Conservation (phyloP, 164 flowering plant species). For the Berberis vulgaris region DNA sequence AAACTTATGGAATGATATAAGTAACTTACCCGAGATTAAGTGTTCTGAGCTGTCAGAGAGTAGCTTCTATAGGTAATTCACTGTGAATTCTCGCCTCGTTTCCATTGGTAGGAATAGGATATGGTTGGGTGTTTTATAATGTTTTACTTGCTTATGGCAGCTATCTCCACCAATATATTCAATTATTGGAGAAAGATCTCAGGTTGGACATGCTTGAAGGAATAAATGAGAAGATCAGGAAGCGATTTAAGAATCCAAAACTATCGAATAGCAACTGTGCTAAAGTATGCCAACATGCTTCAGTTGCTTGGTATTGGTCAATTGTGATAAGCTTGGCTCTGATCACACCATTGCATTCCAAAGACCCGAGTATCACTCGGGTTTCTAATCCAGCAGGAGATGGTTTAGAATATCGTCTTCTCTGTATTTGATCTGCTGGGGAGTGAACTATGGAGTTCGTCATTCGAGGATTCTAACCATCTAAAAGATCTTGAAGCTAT, state of each 20-base stretch:
- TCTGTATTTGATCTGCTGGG: conserved; percentile 67
- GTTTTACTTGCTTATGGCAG: conserved; percentile 28
- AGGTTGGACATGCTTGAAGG: conserved; percentile 76
- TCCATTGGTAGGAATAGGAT: background rate
- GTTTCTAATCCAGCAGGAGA: conserved; percentile 21
- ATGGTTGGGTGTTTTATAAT: conserved; percentile 6
- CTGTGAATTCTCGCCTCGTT: background rate
- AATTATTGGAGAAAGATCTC: conserved; percentile 49
- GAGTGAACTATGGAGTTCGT: conserved; percentile 61
- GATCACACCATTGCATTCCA: conserved; percentile 54
- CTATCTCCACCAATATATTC: conserved; percentile 65
- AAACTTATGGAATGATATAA: conserved; percentile 71
- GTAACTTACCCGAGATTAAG: conserved; percentile 66
- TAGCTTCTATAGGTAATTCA: conserved; percentile 61
- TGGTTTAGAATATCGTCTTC: conserved; percentile 36
- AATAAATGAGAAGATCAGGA: conserved; percentile 85
- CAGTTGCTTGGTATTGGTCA: conserved; percentile 81
- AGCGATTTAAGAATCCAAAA: conserved; percentile 87
- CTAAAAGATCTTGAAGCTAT: conserved; percentile 46
- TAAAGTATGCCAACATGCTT: conserved; percentile 84
- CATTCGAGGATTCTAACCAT: conserved; percentile 49
- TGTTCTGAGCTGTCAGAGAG: conserved; percentile 63
- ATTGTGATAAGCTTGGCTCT: conserved; percentile 64
- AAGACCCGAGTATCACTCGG: conserved; percentile 24
- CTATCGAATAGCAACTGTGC: conserved; percentile 67